Evolutionary conservation across 768 basidiomycete species (phyloP), one percentile per base, ranked within the genome.

Genomic region (Russula abietina): DNA sequence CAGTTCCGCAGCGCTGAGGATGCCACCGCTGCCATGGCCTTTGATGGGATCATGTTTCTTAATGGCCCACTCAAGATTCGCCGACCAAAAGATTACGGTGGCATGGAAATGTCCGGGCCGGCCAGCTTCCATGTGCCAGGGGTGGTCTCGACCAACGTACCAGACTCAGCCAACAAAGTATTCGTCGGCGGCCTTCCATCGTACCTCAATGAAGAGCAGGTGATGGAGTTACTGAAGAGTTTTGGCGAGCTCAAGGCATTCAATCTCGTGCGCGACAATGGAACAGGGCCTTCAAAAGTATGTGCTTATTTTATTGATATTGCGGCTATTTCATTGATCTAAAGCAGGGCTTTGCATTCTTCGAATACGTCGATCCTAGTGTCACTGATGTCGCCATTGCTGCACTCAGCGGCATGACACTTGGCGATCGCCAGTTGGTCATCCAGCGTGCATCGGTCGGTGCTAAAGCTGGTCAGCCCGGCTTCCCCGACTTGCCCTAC

Each of bases 1-100:
- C 69, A 98, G 96, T 98, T 98, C 81, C 93, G 96, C 61, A 95
- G 91, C 66, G 88, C 94, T 10, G 92, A 98, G 71, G 96, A 98
- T 75, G 94, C 95, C 10, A 95, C 96, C 2, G 85, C 91, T 43
- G 97, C 95, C 2, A 92, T 99, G 88, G 91, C 91, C 14, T 95
- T 99, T 70, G 97, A 99, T 71, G 96, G 95, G 56, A 93, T 95
- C 62, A 92, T 97, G 69, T 98, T 95, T 78, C 83, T 93, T 69
- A 95, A 91, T 66, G 88, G 87, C 9, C 91, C 94, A n/a, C 85
- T 99, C 71, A 95, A 97, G 79, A 93, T 99, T 70, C 91, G 95
- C 67, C 85, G 96, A 69, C 97, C 97, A 43, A 98, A 98, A 74
- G 97, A 99, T 71, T 99, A 97, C 70, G 87, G 91, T 59, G 95